Conservation (phyloP, 306 rosid genomes). For the Trifolium subterraneum region DNA sequence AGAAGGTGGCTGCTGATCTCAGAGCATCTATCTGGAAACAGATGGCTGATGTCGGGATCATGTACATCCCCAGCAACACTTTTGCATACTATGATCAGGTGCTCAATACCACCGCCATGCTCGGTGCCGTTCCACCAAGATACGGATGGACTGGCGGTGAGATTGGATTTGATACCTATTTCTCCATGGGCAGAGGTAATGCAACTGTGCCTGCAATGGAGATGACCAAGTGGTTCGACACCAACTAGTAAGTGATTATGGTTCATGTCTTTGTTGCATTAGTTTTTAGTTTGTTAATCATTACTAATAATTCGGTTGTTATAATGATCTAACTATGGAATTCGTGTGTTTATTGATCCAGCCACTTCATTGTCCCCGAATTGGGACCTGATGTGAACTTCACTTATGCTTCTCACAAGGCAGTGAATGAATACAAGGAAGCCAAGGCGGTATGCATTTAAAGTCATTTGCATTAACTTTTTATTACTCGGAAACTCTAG, state of each 20-base stretch:
- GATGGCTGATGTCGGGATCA: conserved; percentile 77
- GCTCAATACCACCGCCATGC: conserved; percentile 76
- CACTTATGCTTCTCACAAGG: conserved; percentile 88
- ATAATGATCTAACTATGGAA: conserved; percentile 21
- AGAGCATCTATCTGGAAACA: conserved; percentile 90
- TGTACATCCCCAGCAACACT: conserved; percentile 88
- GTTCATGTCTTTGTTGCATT: neutral
- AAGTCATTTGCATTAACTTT: too few relatives aligned
- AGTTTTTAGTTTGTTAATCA: neutral
- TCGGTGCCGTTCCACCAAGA: conserved; percentile 87
- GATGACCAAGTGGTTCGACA: conserved; percentile 97
- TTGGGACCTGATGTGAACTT: conserved; percentile 80
- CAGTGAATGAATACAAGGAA: conserved; percentile 86
- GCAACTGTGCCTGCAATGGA: conserved; percentile 90
- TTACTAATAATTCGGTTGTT: neutral
- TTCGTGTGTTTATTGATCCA: conserved; percentile 42
- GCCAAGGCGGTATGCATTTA: conserved; percentile 76
- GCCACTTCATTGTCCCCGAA: conserved; percentile 91
- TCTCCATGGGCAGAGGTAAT: conserved; percentile 93
- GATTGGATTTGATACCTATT: conserved; percentile 81
- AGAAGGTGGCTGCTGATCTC: conserved; percentile 78
- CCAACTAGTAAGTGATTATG: conserved; percentile 75
- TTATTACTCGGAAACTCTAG: conserved; percentile 13
- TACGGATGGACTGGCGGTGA: conserved; percentile 84
- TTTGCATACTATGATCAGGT: conserved; percentile 85